phyloP scores from a whole-genome alignment of 768 basidiomycete genomes.

The Leccinum truebloodii region DNA sequence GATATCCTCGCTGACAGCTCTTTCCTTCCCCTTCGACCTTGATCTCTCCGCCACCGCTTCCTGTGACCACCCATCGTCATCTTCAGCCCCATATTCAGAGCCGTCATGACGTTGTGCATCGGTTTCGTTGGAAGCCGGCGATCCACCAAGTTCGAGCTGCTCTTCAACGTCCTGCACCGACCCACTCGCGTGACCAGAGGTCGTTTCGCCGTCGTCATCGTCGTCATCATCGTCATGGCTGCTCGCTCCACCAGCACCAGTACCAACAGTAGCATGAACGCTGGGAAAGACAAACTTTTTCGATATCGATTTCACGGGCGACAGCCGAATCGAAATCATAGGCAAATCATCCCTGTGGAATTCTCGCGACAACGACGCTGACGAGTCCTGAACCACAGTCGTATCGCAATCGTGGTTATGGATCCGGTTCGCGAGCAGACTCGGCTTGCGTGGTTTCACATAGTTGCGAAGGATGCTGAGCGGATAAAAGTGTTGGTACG shows the following conservation, averaged over 20 bases:
- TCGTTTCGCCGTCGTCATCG: conserved; percentile 6
- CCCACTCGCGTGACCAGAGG: not conserved
- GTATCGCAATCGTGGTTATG: conserved; percentile 9
- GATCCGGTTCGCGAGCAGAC: conserved; percentile 15
- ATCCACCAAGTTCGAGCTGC: conserved; percentile 4
- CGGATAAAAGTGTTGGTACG: conserved; percentile 72
- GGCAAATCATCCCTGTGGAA: conserved; percentile 37
- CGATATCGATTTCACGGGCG: too few relatives aligned
- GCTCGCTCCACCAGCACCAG: too few relatives aligned
- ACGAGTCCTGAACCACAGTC: conserved; percentile 1
- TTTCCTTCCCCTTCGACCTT: conserved; percentile 28
- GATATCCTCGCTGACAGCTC: conserved; percentile 31
- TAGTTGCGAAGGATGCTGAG: conserved; percentile 36
- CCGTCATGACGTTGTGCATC: conserved; percentile 4
- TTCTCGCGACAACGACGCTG: not conserved
- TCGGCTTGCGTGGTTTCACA: conserved; percentile 25
- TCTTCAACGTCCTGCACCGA: not conserved
- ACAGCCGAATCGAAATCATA: conserved; percentile 38
- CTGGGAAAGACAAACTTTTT: too few relatives aligned
- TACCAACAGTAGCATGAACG: too few relatives aligned
- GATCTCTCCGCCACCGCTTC: conserved; percentile 19
- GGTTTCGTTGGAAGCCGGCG: conserved; percentile 8
- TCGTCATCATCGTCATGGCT: not conserved
- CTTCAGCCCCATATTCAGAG: conserved; percentile 17
- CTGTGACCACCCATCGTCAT: conserved; percentile 24